Evolutionary conservation across 495 filamentous ascomycete species (phyloP).

Genomic region (Neurospora sp.): DNA sequence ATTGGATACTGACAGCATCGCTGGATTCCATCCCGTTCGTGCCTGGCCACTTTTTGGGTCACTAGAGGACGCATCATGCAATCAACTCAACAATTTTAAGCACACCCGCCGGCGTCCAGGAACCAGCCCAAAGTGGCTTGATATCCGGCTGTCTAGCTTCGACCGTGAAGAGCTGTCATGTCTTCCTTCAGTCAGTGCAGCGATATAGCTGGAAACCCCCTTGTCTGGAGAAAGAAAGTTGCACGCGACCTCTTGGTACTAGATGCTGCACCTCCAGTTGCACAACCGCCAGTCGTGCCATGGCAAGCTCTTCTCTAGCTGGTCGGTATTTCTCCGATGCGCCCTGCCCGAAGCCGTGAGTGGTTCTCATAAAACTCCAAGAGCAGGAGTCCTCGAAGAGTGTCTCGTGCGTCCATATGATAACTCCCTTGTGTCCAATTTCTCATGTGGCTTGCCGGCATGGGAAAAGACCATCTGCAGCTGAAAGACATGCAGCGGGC

Average conservation of each 20-base stretch:
- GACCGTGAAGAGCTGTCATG: background rate
- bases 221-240: background rate
- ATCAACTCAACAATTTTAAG: background rate
- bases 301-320: background rate
- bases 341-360: background rate
- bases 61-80: background rate
- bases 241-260: background rate
- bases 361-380: background rate
- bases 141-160: background rate
- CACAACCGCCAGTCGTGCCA: background rate
- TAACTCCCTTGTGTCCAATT: background rate
- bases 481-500: background rate
- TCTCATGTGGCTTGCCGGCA: background rate
- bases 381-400: background rate
- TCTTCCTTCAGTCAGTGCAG: background rate
- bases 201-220: background rate
- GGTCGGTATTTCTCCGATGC: background rate
- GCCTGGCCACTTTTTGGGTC: background rate
- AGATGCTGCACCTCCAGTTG: background rate
- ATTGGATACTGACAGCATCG: background rate
- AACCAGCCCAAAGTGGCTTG: background rate
- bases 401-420: background rate
- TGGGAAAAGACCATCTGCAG: background rate
- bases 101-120: background rate
- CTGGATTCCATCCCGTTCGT: background rate